A percentile compares a stretch with the other conserved stretches of the same genome.
Conservation (phyloP, 306 rosid species). For the Vicia villosa region DNA sequence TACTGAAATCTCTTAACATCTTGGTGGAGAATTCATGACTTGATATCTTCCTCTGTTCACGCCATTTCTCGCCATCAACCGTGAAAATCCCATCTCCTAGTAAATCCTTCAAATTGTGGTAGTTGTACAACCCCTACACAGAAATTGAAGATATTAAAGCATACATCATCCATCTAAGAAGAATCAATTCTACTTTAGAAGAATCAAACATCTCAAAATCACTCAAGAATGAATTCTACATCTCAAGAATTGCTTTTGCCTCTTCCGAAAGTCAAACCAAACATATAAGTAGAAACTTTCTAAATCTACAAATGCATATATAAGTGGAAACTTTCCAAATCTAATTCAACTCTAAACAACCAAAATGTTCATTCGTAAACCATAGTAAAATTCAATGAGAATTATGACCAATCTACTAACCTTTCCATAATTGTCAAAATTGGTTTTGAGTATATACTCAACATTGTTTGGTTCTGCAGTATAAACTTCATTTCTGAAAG, state of each 20-base stretch:
- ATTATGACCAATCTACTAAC: conserved; percentile 28
- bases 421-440: conserved; percentile 84
- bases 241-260: too few relatives aligned
- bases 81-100: conserved; percentile 88
- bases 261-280: too few relatives aligned
- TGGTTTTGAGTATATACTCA: conserved; percentile 82
- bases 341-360: too few relatives aligned
- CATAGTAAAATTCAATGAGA: neutral
- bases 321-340: too few relatives aligned
- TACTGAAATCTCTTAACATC: conserved; percentile 66
- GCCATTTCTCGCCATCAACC: conserved; percentile 88
- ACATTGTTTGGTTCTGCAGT: conserved; percentile 74
- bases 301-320: too few relatives aligned
- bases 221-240: too few relatives aligned
- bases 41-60: conserved; percentile 70
- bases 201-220: too few relatives aligned
- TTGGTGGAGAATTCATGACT: conserved; percentile 78
- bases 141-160: too few relatives aligned
- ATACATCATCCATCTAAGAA: too few relatives aligned
- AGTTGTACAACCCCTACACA: conserved; percentile 64
- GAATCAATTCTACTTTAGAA: too few relatives aligned
- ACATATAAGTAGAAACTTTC: too few relatives aligned
- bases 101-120: conserved; percentile 67
- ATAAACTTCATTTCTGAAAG: conserved; percentile 64
- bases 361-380: neutral